Evolutionary conservation across 495 filamentous ascomycete genomes (phyloP), one percentile per base, ranked within the genome.

Genomic region (Penicillium verhagenii): DNA sequence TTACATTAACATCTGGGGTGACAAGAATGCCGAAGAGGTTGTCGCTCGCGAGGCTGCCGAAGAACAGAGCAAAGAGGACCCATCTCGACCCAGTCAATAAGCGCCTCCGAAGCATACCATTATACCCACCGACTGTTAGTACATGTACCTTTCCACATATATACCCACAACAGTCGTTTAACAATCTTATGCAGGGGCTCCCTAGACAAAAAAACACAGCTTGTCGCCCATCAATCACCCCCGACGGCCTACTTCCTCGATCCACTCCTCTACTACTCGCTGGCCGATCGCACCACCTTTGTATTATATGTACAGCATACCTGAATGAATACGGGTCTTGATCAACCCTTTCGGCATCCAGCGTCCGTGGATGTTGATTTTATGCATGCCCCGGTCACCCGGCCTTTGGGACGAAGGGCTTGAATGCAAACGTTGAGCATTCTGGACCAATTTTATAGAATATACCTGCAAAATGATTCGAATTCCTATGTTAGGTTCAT

Each of bases 1-100:
- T 35, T 78, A 70, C 44, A 56, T 78, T 16, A 61, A 74, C 23
- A 47, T 75, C 43, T 78, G 75, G 75, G 63, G 63, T 6, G 64
- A 65, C 29, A 63, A 68, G 39, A 75, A 73, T 49, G 59, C 58
- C 1, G 65, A 54, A 35, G 72, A 75, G 49, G 66, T 72, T 21
- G 47, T 67, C 19, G 56, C 67, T 39, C 60, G 58, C 51, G 67
- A 73, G 56, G 49, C 52, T 33, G 45, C 55, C 8, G 62, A 71
- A 24, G n/a, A 60, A 24, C 45, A 66, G 47, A 45, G 18, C 23
- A 29, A 11, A 52, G 23, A 23, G 31, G 14, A 26, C 9, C 11
- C 42, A 28, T 24, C 21, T 21, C 9, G 14, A 23, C 3, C 42
- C 42, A 40, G 49, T 21, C 35, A 40, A 52, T 40, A 28, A 23